Evolutionary conservation across 441 rosid species (phyloP).

Genomic region (Flueggea neowawraea): DNA sequence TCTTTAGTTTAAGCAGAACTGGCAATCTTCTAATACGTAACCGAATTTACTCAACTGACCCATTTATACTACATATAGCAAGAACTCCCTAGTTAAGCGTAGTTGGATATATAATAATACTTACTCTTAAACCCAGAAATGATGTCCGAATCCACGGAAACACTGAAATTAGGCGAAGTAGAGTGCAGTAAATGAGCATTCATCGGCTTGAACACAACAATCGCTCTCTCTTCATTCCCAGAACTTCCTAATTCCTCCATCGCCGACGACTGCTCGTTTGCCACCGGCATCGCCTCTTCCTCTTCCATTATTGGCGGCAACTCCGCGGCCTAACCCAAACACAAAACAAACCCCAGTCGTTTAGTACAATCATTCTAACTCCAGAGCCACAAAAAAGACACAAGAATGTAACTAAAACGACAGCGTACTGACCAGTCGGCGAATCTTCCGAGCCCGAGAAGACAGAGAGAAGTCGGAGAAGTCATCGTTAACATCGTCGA

Average conservation of each 20-base stretch:
- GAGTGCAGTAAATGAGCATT: constrained; percentile 8
- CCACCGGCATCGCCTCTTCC: constrained; percentile 29
- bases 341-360: background rate
- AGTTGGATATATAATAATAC: background rate
- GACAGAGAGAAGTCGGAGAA: constrained; percentile 82
- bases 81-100: too few relatives aligned
- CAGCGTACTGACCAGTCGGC: constrained; percentile 52
- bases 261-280: background rate
- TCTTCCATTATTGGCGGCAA: constrained; percentile 69
- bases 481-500: constrained; percentile 64
- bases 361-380: background rate
- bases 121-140: constrained; percentile 61
- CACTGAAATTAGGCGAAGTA: constrained; percentile 22
- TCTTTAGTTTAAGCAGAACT: too few relatives aligned
- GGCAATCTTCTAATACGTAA: too few relatives aligned
- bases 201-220: constrained; percentile 55
- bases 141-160: constrained; percentile 40
- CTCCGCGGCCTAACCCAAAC: constrained; percentile 35
- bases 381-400: background rate
- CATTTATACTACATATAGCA: too few relatives aligned
- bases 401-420: background rate
- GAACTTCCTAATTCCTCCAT: constrained; percentile 9
- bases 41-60: too few relatives aligned
- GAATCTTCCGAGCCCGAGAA: constrained; percentile 77
- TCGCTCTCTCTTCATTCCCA: constrained; percentile 56